Evolutionary conservation across 176 grass and related monocot genomes (phyloP), one percentile per base, ranked within the genome.

Genomic region (Eragrostis curvula): DNA sequence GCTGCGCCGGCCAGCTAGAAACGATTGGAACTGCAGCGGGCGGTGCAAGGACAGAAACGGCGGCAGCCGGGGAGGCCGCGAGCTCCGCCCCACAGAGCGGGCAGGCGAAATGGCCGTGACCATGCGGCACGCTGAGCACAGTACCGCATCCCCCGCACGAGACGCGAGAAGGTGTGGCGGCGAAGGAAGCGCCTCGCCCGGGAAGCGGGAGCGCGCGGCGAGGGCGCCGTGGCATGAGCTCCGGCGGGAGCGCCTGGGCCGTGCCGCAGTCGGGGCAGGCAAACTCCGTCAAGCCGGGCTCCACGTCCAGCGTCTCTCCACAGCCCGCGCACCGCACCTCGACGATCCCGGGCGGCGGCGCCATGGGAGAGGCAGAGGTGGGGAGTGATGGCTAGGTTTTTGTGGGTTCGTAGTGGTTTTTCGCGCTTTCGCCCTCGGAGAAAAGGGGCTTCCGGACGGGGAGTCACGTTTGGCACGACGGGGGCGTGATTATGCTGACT

Each of bases 291-390:
- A 91, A 59, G 24, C 84, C 83, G 5, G 55, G 66, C 51, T 94
- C 92, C 76, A 94, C 92, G 57, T 87, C 92, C 68, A 91, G 86
- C 17, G 89, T 91, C 82, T 91, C 89, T 8, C 76, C 76, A 27
- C 92, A 94, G 6, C 92, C 83, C 10, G 86, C 80, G 80, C 89
- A 94, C 3, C 86, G 71, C 39, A 91, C 83, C 75, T 91, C 92
- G 1, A 88, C 65, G 67, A 72, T 79, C 51, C 80, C 88, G 73
- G 68, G 73, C 67, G 68, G 60, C 21, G 68, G 25, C 40, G 85
- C 78, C 73, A 83, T 78, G 40, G 71, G 59, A 30, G 3, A 4
- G 32, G n/a, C n/a, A 36, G 32, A 36, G 29, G 23, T 2, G 24
- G 5, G 16, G 10, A 65, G n/a, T 51, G 65, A 55, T 36, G 2